phyloP scores from a whole-genome alignment of 495 filamentous ascomycete genomes.

The Oidiodendron maius region DNA sequence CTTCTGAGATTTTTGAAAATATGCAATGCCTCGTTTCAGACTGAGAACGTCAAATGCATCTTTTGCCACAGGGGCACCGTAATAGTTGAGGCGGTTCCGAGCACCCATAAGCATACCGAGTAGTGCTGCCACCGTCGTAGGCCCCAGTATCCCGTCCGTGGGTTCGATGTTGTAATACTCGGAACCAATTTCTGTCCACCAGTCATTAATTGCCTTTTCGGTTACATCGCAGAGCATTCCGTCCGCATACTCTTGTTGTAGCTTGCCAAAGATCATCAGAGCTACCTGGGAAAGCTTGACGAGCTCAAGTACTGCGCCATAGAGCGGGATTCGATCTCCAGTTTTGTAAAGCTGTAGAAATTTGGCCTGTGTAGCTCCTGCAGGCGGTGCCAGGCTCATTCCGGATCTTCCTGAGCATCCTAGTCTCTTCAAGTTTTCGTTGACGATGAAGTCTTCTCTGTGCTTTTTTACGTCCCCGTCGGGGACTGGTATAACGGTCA shows the following conservation, averaged over 20 bases:
- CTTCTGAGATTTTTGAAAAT: conserved; percentile 88
- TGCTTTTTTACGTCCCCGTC: conserved; percentile 79
- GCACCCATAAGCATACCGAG: conserved; percentile 86
- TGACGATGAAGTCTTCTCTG: conserved; percentile 83
- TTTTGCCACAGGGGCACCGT: conserved; percentile 77
- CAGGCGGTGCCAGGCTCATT: conserved; percentile 69
- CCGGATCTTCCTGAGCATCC: conserved; percentile 88
- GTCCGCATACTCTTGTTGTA: conserved; percentile 86
- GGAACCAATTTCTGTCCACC: conserved; percentile 92
- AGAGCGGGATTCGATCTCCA: conserved; percentile 71
- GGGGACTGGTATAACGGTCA: conserved; percentile 85
- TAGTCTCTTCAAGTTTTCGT: conserved; percentile 87
- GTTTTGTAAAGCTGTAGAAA: conserved; percentile 88
- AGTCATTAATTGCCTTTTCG: conserved; percentile 83
- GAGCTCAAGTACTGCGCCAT: conserved; percentile 74
- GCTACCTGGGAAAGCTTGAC: conserved; percentile 91
- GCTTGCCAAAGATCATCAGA: conserved; percentile 78
- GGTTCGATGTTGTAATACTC: conserved; percentile 90
- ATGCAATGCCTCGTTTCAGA: conserved; percentile 74
- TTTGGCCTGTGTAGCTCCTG: conserved; percentile 77
- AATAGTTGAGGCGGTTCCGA: conserved; percentile 75
- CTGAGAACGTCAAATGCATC: conserved; percentile 84
- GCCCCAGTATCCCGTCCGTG: conserved; percentile 83
- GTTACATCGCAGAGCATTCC: conserved; percentile 91
- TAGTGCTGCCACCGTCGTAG: conserved; percentile 85